These are phyloP conservation scores for Leccinum boreale DNA, from an alignment of 768 basidiomycete species.

Conservation along the genomic window DNA sequence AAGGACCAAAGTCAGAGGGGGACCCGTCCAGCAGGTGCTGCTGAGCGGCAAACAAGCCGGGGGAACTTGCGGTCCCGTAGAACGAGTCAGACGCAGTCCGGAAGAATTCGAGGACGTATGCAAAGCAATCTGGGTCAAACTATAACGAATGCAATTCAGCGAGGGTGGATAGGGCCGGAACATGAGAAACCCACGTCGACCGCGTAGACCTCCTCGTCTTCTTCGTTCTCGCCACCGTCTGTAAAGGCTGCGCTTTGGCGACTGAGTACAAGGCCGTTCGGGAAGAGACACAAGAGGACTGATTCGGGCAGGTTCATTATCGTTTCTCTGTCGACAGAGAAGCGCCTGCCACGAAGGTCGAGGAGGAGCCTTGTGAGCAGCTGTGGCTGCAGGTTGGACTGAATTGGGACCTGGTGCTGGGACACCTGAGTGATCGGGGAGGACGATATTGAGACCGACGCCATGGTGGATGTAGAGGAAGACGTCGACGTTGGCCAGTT, in stretches of 20 bases:
- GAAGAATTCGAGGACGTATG: constrained; percentile 92
- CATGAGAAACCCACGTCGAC: constrained; percentile 73
- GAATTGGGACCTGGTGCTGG: constrained; percentile 52
- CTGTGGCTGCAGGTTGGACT: constrained; percentile 78
- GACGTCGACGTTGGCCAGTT: constrained; percentile 7
- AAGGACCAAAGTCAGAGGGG: constrained; percentile 55
- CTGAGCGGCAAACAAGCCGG: constrained; percentile 75
- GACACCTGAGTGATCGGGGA: constrained; percentile 55
- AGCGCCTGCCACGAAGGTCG: constrained; percentile 87
- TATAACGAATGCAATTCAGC: constrained; percentile 30
- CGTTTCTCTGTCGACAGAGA: constrained; percentile 94
- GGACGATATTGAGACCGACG: constrained; percentile 44
- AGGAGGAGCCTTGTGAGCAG: constrained; percentile 85
- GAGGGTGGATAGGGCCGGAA: constrained; percentile 1
- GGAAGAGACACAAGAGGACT: constrained; percentile 93
- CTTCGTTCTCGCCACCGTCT: constrained; percentile 71
- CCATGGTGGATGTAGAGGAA: constrained; percentile 31
- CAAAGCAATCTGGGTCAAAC: constrained; percentile 98
- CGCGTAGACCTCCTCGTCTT: constrained; percentile 89
- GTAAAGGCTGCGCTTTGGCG: constrained; percentile 76
- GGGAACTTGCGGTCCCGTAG: constrained; percentile 76
- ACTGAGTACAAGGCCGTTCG: constrained; percentile 92
- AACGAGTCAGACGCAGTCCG: constrained; percentile 82
- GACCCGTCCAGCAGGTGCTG: constrained; percentile 72
- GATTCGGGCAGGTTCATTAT: constrained; percentile 99